These are phyloP conservation scores for Clonostachys sp. DNA, from an alignment of 2,329 filamentous ascomycete species.

Conservation along the genomic window DNA sequence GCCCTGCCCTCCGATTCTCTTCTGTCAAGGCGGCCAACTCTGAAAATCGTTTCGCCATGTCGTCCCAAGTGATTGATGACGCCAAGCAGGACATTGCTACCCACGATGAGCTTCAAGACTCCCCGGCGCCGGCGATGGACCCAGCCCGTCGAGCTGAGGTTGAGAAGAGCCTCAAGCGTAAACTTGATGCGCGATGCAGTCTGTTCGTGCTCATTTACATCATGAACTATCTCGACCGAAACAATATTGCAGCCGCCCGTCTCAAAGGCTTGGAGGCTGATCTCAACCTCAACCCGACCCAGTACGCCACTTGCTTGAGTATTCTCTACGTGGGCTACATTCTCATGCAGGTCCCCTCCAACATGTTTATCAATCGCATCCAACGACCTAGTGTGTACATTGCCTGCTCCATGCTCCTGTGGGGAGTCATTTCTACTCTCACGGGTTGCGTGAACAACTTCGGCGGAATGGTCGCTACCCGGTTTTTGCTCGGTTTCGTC, in stretches of 20 bases:
- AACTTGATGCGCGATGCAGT: slow-evolving; percentile 65
- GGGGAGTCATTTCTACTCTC: slow-evolving; percentile 28
- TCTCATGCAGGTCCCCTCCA: slow-evolving; percentile 28
- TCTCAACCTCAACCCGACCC: slow-evolving; percentile 39
- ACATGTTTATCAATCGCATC: slow-evolving; percentile 30
- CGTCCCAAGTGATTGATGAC: background rate
- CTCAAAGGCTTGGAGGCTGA: slow-evolving; percentile 62
- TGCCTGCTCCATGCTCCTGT: slow-evolving; percentile 32
- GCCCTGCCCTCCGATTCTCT: no score
- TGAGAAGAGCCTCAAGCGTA: slow-evolving; percentile 62
- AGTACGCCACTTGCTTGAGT: slow-evolving; percentile 42
- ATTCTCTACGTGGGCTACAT: slow-evolving; percentile 39
- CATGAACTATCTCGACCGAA: slow-evolving; percentile 65
- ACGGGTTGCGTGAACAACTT: slow-evolving; percentile 28
- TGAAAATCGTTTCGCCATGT: no score
- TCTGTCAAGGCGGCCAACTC: no score
- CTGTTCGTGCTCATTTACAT: slow-evolving; percentile 74
- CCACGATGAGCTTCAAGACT: background rate
- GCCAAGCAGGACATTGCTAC: background rate
- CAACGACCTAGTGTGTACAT: slow-evolving; percentile 39
- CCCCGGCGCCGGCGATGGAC: slow-evolving; percentile 9
- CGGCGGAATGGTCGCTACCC: slow-evolving; percentile 22
- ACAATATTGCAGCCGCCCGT: slow-evolving; percentile 64
- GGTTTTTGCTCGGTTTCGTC: slow-evolving; percentile 32
- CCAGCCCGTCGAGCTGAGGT: slow-evolving; percentile 46